phyloP scores from a whole-genome alignment of 176 grass and related monocot genomes.

The Elaeis guineensis region DNA sequence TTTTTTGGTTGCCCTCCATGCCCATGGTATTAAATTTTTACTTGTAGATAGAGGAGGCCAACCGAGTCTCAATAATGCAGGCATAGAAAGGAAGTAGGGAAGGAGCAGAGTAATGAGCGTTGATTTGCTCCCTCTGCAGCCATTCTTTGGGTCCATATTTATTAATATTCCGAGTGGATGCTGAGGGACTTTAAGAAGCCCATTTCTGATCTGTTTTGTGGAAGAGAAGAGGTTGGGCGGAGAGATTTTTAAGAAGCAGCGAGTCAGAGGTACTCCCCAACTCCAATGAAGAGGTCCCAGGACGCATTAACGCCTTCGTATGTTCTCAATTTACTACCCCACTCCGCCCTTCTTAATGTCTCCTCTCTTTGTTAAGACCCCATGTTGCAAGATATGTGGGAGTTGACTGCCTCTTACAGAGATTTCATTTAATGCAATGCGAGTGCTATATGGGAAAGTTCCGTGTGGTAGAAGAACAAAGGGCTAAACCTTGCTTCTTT shows the following conservation, averaged over 20 bases:
- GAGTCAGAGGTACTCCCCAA: conserved; percentile 2
- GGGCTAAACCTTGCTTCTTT: neutral
- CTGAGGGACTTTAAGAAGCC: neutral
- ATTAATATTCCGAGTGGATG: neutral
- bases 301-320: conserved; percentile 64
- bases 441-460: no score
- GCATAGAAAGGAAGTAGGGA: neutral
- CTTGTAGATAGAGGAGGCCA: no score
- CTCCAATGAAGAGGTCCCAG: conserved; percentile 65
- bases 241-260: neutral
- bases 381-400: neutral
- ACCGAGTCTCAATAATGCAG: neutral
- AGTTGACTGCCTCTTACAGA: conserved; percentile 12
- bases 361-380: neutral
- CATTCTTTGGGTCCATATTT: neutral
- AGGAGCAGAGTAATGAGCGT: neutral
- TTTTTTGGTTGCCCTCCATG: neutral
- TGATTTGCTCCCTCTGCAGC: neutral
- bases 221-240: neutral
- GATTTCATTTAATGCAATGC: conserved; percentile 50
- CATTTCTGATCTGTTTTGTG: neutral
- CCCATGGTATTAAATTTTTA: no score
- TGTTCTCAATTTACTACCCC: conserved; percentile 17
- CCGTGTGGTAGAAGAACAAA: conserved; percentile 7
- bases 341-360: conserved; percentile 5